A percentile compares a stretch with the other conserved stretches of the same genome.
These are phyloP conservation scores for Microdochium trichocladiopsis DNA, from an alignment of 2,329 filamentous ascomycete species.

Conservation along the genomic window DNA sequence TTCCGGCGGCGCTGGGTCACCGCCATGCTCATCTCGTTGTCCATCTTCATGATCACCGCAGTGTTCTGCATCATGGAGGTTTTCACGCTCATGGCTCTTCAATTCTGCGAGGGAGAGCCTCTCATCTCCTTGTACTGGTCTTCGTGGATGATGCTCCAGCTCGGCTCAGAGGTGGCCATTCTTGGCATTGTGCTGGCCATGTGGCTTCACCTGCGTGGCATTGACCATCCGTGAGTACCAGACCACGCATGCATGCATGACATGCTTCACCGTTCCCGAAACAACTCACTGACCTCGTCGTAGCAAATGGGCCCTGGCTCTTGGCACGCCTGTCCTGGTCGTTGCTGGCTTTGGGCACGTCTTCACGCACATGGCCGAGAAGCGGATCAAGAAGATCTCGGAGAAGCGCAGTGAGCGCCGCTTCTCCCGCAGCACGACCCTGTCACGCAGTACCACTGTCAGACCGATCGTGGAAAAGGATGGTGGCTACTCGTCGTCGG, in stretches of 20 bases:
- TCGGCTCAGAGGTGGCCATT: conserved; percentile 52
- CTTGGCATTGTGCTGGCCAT: conserved; percentile 48
- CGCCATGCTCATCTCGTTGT: conserved; percentile 34
- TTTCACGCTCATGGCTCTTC: conserved; percentile 43
- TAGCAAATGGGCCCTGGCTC: conserved; percentile 44
- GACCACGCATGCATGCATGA: neutral
- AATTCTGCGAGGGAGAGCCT: conserved; percentile 55
- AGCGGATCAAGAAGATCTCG: conserved; percentile 12
- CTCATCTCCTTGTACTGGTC: conserved; percentile 55
- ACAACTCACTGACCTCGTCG: neutral
- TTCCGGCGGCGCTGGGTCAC: conserved; percentile 26
- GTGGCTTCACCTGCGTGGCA: conserved; percentile 38
- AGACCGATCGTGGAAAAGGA: neutral
- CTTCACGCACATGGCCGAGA: conserved; percentile 21
- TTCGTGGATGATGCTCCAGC: conserved; percentile 53
- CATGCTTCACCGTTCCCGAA: neutral
- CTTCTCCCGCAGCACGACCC: neutral
- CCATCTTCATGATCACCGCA: conserved; percentile 36
- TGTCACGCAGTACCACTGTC: conserved; percentile 1
- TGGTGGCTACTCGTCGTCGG: neutral
- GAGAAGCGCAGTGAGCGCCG: conserved; percentile 3
- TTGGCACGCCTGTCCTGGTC: conserved; percentile 53
- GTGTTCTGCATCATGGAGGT: conserved; percentile 45
- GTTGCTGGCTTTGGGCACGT: conserved; percentile 47
- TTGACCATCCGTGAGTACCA: conserved; percentile 42